phyloP scores from a whole-genome alignment of 805 yeast species.

The Nakazawaea anatomiae region DNA sequence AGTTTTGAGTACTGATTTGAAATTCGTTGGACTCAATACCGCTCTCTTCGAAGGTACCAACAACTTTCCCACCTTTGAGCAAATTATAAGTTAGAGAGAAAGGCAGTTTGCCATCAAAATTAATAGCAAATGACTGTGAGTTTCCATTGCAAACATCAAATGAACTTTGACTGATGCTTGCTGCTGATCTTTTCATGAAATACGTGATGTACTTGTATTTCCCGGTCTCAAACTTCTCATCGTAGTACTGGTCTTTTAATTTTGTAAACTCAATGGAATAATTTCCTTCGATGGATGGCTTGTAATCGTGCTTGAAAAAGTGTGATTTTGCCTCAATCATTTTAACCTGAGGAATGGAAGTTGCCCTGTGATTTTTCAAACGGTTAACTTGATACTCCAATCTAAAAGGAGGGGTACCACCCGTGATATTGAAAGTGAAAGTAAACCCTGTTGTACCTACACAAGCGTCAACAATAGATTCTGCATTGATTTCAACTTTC shows the following conservation, averaged over 20 bases:
- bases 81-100: constrained; percentile 66
- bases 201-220: constrained; percentile 59
- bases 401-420: constrained; percentile 82
- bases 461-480: constrained; percentile 76
- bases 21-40: constrained; percentile 32
- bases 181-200: constrained; percentile 66
- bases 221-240: constrained; percentile 23
- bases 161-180: constrained; percentile 26
- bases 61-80: constrained; percentile 47
- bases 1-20: constrained; percentile 46
- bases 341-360: constrained; percentile 15
- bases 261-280: constrained; percentile 68
- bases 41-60: constrained; percentile 31
- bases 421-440: constrained; percentile 59
- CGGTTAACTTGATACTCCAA: constrained; percentile 56
- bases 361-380: constrained; percentile 27
- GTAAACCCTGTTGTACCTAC: constrained; percentile 83
- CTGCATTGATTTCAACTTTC: constrained; percentile 38
- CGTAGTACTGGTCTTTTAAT: constrained; percentile 59
- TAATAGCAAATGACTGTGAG: constrained; percentile 42
- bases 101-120: constrained; percentile 76
- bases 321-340: constrained; percentile 25
- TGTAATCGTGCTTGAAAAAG: constrained; percentile 47
- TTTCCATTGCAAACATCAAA: constrained; percentile 24
- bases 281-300: constrained; percentile 76